Conservation (phyloP, 352 stramenopile species). For the Phytophthora pisi region DNA sequence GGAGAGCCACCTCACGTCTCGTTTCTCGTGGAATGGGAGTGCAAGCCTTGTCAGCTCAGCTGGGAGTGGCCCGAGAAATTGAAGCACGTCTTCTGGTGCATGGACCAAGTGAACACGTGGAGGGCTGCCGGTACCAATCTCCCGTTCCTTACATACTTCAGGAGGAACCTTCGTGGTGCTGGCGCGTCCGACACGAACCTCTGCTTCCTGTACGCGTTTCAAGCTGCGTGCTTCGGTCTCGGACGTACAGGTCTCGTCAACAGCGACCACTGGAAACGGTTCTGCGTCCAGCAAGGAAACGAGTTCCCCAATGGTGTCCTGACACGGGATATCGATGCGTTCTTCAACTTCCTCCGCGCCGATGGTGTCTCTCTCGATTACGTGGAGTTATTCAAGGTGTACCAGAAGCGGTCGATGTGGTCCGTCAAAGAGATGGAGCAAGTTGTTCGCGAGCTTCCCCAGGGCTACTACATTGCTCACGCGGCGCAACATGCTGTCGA, state of each 20-base stretch:
- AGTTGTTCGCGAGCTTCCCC: not conserved
- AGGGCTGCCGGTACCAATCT: not conserved
- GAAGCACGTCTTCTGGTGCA: not conserved
- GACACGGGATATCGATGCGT: not conserved
- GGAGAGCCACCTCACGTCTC: not conserved
- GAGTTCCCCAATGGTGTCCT: not conserved
- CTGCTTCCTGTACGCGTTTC: not conserved
- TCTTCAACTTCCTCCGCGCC: conserved; percentile 12
- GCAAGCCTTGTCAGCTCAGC: not conserved
- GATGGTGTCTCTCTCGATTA: conserved; percentile 1
- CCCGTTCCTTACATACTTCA: not conserved
- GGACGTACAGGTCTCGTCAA: not conserved
- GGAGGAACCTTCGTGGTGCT: too few species aligned
- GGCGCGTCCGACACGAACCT: not conserved
- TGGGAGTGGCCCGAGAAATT: not conserved
- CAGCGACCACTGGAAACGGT: not conserved
- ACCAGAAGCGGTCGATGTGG: not conserved
- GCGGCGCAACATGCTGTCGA: not conserved
- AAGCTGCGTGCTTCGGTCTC: not conserved
- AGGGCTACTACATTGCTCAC: conserved; percentile 6
- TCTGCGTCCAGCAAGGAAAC: not conserved
- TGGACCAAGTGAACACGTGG: not conserved
- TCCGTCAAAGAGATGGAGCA: not conserved
- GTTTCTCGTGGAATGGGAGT: not conserved
- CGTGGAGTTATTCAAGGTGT: conserved; percentile 4